Evolutionary conservation across 2,329 filamentous ascomycete species (phyloP).

Genomic region (Lecanosticta acicola): DNA sequence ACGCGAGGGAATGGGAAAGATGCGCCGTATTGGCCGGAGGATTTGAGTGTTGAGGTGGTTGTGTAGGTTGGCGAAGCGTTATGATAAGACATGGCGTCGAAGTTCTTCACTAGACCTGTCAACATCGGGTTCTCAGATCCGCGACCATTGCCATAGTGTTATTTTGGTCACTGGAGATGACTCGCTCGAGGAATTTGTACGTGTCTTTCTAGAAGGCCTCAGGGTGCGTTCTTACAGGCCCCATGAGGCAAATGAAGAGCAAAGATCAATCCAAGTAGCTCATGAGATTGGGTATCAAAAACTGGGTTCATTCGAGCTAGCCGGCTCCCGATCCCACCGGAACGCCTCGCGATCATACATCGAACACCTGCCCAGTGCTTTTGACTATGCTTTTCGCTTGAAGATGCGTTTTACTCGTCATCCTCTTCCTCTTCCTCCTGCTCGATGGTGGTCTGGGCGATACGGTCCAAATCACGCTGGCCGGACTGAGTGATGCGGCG

Average conservation of each 20-base stretch:
- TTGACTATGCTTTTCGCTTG: slow-evolving; percentile 6
- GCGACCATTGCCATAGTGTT: too few species aligned
- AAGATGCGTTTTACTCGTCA: slow-evolving; percentile 27
- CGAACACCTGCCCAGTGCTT: slow-evolving; percentile 12
- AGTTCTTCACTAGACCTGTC: too few species aligned
- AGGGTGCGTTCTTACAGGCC: too few species aligned
- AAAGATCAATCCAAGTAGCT: too few species aligned
- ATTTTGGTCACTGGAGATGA: too few species aligned
- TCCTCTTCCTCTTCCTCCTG: slow-evolving; percentile 46
- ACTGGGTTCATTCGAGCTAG: slow-evolving; percentile 20
- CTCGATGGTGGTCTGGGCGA: slow-evolving; percentile 49
- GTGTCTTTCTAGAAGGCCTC: too few species aligned
- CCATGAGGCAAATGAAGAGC: too few species aligned
- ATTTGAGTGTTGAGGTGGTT: slow-evolving; percentile 13
- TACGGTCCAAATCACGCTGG: slow-evolving; percentile 95
- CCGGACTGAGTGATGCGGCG: slow-evolving; percentile 96
- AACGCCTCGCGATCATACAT: slow-evolving; percentile 19
- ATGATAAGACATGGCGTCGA: too few species aligned
- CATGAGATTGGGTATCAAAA: slow-evolving; percentile 17
- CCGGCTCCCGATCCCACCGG: slow-evolving; percentile 14
- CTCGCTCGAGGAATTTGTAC: too few species aligned
- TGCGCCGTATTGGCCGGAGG: slow-evolving; percentile 42
- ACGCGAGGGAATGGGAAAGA: slow-evolving; percentile 49
- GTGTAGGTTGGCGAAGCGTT: too few species aligned
- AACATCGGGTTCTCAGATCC: too few species aligned